Conservation (phyloP, 2,329 filamentous ascomycete genomes). For the Didymella lethalis region DNA sequence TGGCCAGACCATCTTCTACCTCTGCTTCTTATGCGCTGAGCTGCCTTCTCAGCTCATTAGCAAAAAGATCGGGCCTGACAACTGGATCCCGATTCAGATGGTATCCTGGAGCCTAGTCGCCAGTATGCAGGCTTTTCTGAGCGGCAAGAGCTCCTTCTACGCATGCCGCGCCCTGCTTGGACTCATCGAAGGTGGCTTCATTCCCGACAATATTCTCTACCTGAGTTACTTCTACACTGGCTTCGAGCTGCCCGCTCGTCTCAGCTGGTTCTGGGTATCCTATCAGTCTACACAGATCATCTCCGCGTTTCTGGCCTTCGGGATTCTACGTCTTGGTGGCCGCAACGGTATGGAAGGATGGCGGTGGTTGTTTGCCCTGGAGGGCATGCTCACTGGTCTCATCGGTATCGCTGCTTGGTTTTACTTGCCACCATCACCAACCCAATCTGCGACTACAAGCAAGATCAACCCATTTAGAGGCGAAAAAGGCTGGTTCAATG, state of each 20-base stretch:
- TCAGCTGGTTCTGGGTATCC: conserved; percentile 76
- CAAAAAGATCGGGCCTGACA: conserved; percentile 56
- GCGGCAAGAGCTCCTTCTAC: conserved; percentile 56
- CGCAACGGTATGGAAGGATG: conserved; percentile 61
- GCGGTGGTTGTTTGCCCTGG: conserved; percentile 58
- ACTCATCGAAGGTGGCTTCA: conserved; percentile 61
- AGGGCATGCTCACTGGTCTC: conserved; percentile 48
- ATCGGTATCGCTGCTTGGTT: conserved; percentile 50
- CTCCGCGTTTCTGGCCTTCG: conserved; percentile 65
- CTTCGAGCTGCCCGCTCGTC: conserved; percentile 70
- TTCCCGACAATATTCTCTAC: conserved; percentile 71
- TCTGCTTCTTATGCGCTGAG: conserved; percentile 73
- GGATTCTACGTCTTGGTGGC: conserved; percentile 60
- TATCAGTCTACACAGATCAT: conserved; percentile 65
- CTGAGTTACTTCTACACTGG: conserved; percentile 80
- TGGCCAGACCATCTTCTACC: conserved; percentile 70
- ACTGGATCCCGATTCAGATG: conserved; percentile 54
- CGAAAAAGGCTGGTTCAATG: conserved; percentile 71
- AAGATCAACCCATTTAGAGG: conserved; percentile 59
- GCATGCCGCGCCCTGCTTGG: conserved; percentile 55
- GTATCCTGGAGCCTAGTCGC: conserved; percentile 57
- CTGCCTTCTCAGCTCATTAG: conserved; percentile 58
- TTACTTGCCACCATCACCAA: conserved; percentile 62
- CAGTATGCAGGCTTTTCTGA: conserved; percentile 75
- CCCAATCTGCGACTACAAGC: conserved; percentile 64